Percentiles rank a stretch among this genome's conserved stretches.
Evolutionary conservation across 2,329 filamentous ascomycete species (phyloP).

Genomic region (Hirsutella rhossiliensis): DNA sequence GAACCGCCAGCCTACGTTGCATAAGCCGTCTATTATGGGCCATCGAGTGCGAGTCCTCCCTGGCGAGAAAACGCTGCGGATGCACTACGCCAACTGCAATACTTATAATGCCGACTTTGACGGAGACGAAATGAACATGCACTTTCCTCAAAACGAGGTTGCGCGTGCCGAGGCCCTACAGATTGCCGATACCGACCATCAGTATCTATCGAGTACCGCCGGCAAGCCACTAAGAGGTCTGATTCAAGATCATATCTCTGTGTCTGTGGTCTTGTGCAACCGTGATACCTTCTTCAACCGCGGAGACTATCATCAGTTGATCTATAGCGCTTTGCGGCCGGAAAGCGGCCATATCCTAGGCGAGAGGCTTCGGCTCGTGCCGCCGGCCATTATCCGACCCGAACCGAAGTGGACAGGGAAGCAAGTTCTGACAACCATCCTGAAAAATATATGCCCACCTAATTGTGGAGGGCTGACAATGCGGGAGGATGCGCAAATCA

Average conservation of each 20-base stretch:
- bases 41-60: constrained; percentile 85
- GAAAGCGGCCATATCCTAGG: constrained; percentile 81
- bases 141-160: constrained; percentile 95
- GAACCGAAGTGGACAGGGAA: constrained; percentile 85
- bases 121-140: constrained; percentile 99
- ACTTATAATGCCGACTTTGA: constrained; percentile 99
- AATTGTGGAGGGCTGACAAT: constrained; percentile 69
- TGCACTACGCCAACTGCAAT: constrained; percentile 99
- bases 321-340: constrained; percentile 81
- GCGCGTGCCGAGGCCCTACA: constrained; percentile 86
- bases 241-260: constrained; percentile 97
- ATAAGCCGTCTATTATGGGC: constrained; percentile 99
- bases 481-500: constrained; percentile 66
- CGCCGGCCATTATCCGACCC: constrained; percentile 75
- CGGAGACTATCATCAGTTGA: constrained; percentile 83
- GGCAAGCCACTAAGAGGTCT: constrained; percentile 90
- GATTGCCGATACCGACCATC: constrained; percentile 92
- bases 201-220: constrained; percentile 87
- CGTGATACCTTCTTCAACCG: constrained; percentile 84
- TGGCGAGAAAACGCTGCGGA: constrained; percentile 93
- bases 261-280: constrained; percentile 82
- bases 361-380: constrained; percentile 69
- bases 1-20: constrained; percentile 95
- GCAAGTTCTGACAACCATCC: constrained; percentile 82
- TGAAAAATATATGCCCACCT: constrained; percentile 79